Conservation (phyloP, 768 basidiomycete genomes). For the Psilocybe cyanescens region DNA sequence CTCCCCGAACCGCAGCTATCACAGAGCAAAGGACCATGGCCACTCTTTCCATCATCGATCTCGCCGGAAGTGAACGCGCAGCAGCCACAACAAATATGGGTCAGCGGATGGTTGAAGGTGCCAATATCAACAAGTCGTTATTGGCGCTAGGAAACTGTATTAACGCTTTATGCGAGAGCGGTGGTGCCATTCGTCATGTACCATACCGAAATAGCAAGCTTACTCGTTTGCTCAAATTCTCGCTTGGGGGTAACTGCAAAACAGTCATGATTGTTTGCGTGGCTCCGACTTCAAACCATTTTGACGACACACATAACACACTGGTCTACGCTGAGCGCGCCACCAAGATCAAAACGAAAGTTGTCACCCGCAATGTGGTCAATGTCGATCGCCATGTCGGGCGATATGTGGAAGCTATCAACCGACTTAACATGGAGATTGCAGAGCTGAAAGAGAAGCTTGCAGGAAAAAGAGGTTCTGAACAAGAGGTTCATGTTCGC, state of each 20-base stretch:
- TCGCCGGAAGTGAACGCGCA: constrained; percentile 96
- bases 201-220: constrained; percentile 99
- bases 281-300: constrained; percentile 92
- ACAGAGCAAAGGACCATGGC: constrained; percentile 84
- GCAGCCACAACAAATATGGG: constrained; percentile 98
- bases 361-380: constrained; percentile 93
- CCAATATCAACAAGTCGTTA: constrained; percentile 98
- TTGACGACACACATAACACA: constrained; percentile 99
- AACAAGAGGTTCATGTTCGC: constrained; percentile 66
- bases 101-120: constrained; percentile 96
- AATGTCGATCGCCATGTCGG: constrained; percentile 95
- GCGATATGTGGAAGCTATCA: constrained; percentile 94
- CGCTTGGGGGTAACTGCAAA: constrained; percentile 97
- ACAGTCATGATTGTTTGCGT: constrained; percentile 99
- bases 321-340: constrained; percentile 97
- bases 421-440: constrained; percentile 83
- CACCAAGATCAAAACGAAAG: constrained; percentile 98
- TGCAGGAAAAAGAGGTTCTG: constrained; percentile 66
- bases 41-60: constrained; percentile 96
- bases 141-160: constrained; percentile 98
- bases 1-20: constrained; percentile 83
- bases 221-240: constrained; percentile 96
- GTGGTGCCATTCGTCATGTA: constrained; percentile 84
- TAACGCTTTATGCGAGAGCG: constrained; percentile 96
- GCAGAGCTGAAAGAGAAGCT: constrained; percentile 86